Base-by-base conservation (phyloP, 768 basidiomycete species). In the Serpula lacrymans region DNA sequence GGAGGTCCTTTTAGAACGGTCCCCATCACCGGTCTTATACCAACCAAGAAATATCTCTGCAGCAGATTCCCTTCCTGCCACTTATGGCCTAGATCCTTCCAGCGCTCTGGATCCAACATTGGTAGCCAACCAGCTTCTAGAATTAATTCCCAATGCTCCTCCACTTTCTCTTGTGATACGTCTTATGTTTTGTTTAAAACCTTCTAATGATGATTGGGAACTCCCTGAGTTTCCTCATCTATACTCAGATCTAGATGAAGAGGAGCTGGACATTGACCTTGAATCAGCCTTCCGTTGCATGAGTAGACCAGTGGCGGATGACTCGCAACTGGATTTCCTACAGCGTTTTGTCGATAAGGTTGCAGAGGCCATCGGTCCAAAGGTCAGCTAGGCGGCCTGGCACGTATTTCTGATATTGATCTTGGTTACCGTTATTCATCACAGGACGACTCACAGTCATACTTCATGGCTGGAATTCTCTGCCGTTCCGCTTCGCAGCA, bases 151-250 rank as follows among this genome's bases (percentile, higher is more conserved):
- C 8, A 68, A 78, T 30, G 64, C 81, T 0, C 83, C 85, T 1
- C 69, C 80, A 1, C 70, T 89, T 5, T 65, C 76, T 5, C 72
- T 87, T 11, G 71, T 84, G 35, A 72, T 84, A 27, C 74, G 82
- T 20, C 67, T 89, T 17, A 82, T 88, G 75, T 84, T 88, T 50
- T 88, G 85, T 54, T 65, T 90, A 34, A 89, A 89, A 53, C 84
- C 84, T 1, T 66, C 76, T 9, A 75, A 79, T 45, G 82, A 88
- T n/a, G 86, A 89, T 42, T 89, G 85, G 85, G 84, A 87, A 43
- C 63, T 77, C 20, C 78, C 77, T 2, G 77, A 78, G 9, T 89
- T 88, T 50, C 86, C 88, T 0, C 75, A 82, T 54, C 54, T 88
- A 17, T 78, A 81, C 48, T 72, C 83, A 2, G 76, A 86, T 53